A percentile compares a stretch with the other conserved stretches of the same genome.
Conservation (phyloP, 2,329 filamentous ascomycete species). For the Westerdykella ornata region DNA sequence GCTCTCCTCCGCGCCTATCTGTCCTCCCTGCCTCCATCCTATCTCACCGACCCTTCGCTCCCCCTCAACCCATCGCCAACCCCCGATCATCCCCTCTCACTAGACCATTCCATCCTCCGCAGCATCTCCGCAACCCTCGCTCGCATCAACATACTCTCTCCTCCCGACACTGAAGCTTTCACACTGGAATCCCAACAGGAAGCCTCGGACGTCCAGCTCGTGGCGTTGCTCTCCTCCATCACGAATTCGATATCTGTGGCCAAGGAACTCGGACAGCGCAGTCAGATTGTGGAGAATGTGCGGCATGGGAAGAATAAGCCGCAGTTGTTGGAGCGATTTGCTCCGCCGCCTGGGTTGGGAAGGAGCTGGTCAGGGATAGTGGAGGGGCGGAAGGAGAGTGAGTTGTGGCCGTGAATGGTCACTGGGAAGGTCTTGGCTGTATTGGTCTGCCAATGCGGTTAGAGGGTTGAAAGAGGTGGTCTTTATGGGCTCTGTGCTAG, state of each 20-base stretch:
- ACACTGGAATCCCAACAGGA: conserved; percentile 67
- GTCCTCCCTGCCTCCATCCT: conserved; percentile 60
- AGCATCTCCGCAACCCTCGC: conserved; percentile 81
- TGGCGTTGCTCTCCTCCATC: conserved; percentile 67
- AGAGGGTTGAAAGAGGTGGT: no score
- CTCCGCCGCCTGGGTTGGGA: neutral
- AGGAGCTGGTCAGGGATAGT: neutral
- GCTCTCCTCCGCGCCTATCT: conserved; percentile 62
- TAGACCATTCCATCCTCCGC: conserved; percentile 68
- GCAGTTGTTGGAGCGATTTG: neutral
- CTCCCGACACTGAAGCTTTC: conserved; percentile 59
- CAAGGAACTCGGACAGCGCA: conserved; percentile 70
- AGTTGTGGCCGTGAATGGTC: no score
- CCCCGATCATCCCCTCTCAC: conserved; percentile 25
- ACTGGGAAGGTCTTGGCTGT: no score
- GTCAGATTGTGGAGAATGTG: conserved; percentile 42
- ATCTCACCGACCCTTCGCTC: conserved; percentile 47
- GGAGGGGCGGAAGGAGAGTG: neutral
- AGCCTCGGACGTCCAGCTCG: conserved; percentile 74
- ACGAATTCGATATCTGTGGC: conserved; percentile 65
- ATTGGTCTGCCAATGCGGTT: no score
- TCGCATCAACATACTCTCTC: conserved; percentile 73
- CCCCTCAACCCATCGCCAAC: conserved; percentile 27
- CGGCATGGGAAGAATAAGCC: conserved; percentile 9
- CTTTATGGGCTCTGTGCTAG: no score